Base-by-base conservation (phyloP, 2,329 filamentous ascomycete species). In the Truncatella angustata region DNA sequence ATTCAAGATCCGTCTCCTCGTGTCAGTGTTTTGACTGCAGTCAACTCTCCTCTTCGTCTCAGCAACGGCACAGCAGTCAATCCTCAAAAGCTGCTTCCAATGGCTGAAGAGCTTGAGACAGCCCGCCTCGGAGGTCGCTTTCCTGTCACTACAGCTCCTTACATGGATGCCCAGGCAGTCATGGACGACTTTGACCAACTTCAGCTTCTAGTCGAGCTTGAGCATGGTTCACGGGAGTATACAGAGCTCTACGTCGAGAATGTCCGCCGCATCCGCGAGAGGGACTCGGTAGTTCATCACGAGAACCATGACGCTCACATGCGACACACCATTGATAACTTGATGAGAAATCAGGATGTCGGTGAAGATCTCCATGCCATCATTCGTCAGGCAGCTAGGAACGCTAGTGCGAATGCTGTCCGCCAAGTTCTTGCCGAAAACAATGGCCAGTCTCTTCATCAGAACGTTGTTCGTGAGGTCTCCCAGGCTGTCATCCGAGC, bases 341-440 rank as follows among this genome's bases (percentile, higher is more conserved):
- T 67, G 16, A 58, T 64, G 47, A 57, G 57, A 5, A 58, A 63
- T 49, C 56, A 60, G 16, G 51, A 56, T 10, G 60, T 59, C n/a
- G 61, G 64, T 48, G 47, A 56, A 4, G 54, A 53, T 30, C 53
- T 62, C 7, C 65, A 66, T 51, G 49, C 53, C 7, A 59, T 65
- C 18, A 59, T 67, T 23, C 56, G 61, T 32, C 64, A 68, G 28
- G 66, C 66, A 0, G 48, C 65, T 2, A 43, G 40, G 28, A 16
- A 3, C 40, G 40, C 40, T 4, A 26, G 21, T 24, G 44, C 56
- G 14, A 58, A 57, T 6, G 61, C 64, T 2, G 51, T 60, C 36
- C 54, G 81, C 66, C 53, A 78, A 53, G 56, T 70, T 70, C 70
- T 79, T 73, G 50, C 28, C 18, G 12, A 54, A 1, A 32, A 60